Conservation (phyloP, 23 red algal genomes). For the Cyanidioschyzon merolae region DNA sequence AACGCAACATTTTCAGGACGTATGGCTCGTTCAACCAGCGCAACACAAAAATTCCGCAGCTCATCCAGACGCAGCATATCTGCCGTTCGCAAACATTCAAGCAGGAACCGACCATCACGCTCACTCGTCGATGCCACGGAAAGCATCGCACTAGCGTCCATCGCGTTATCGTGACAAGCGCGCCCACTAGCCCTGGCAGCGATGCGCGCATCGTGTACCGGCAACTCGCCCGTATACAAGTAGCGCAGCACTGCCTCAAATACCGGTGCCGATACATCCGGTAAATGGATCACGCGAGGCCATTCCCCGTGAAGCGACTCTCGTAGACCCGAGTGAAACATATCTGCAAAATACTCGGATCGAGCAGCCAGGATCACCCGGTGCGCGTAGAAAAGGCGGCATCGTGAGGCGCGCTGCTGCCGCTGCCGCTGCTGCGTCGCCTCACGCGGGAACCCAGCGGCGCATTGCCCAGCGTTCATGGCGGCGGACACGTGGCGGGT, state of each 20-base stretch:
- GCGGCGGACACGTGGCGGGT: neutral
- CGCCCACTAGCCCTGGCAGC: neutral
- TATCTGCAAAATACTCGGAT: constrained; percentile 63
- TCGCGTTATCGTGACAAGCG: neutral
- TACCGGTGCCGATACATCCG: constrained; percentile 54
- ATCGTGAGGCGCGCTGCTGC: neutral
- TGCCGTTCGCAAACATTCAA: constrained; percentile 54
- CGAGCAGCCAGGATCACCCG: constrained; percentile 29
- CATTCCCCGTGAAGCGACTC: constrained; percentile 27
- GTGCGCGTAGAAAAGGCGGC: constrained; percentile 5
- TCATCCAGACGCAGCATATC: constrained; percentile 82
- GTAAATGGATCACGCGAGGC: constrained; percentile 38
- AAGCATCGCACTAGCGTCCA: neutral
- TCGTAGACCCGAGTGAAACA: constrained; percentile 74
- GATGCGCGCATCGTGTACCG: constrained; percentile 25
- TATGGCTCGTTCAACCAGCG: constrained; percentile 50
- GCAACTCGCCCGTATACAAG: constrained; percentile 54
- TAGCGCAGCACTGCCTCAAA: constrained; percentile 60
- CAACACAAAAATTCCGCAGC: constrained; percentile 49
- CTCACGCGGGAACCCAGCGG: neutral
- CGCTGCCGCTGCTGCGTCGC: neutral
- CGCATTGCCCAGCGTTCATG: neutral
- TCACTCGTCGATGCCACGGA: neutral
- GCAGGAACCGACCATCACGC: neutral
- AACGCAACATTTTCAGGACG: constrained; percentile 61